Percentiles rank a stretch among this genome's conserved stretches.
Evolutionary conservation across 495 filamentous ascomycete species (phyloP).

Genomic region (Neurospora africana): DNA sequence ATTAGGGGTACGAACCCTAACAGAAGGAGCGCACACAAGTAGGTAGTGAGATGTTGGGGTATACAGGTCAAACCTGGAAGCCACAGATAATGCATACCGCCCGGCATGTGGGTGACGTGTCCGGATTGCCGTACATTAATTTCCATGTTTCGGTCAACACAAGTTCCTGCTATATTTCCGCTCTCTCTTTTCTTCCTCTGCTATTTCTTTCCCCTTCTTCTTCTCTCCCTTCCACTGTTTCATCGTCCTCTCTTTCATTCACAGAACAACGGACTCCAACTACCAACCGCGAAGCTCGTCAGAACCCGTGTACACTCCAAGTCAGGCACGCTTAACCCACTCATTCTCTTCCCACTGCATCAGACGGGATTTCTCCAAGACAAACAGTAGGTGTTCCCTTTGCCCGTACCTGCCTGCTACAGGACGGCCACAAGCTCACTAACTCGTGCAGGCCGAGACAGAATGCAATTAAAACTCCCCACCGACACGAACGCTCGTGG

Average conservation of each 20-base stretch:
- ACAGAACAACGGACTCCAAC: not conserved
- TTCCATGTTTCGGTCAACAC: not conserved
- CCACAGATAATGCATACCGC: not conserved
- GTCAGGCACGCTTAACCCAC: not conserved
- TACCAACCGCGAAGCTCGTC: not conserved
- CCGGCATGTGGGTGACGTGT: not conserved
- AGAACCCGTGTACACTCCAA: not conserved
- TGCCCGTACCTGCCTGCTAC: not conserved
- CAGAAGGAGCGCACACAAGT: too few relatives aligned
- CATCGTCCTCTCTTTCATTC: not conserved
- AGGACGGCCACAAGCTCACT: not conserved
- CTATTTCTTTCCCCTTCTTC: not conserved
- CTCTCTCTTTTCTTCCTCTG: not conserved
- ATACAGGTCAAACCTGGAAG: not conserved
- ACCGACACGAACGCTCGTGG: not conserved
- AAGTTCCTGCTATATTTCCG: not conserved
- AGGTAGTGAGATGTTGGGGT: not conserved
- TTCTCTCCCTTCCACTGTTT: not conserved
- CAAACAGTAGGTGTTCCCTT: not conserved
- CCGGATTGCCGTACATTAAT: not conserved
- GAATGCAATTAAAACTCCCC: not conserved
- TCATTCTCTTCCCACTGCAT: not conserved
- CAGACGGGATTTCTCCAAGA: not conserved
- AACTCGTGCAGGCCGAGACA: not conserved
- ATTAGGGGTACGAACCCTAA: too few relatives aligned